Evolutionary conservation across 2,329 filamentous ascomycete species (phyloP).

Genomic region (Diaporthe nobilis): DNA sequence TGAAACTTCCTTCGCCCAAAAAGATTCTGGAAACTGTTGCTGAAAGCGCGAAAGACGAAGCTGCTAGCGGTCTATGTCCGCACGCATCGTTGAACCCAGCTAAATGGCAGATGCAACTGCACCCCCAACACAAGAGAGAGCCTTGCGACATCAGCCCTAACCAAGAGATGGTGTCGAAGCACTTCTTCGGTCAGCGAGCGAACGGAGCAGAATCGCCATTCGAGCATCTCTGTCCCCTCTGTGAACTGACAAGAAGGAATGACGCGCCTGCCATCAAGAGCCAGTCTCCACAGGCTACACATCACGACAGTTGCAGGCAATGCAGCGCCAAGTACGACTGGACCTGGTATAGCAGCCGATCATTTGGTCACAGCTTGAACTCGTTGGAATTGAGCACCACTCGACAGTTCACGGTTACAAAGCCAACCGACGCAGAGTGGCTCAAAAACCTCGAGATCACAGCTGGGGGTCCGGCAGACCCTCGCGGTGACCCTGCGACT

Average conservation of each 20-base stretch:
- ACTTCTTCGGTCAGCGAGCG: not conserved
- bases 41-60: too few relatives aligned
- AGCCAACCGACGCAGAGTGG: not conserved
- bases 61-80: too few relatives aligned
- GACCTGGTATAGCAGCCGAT: not conserved
- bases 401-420: not conserved
- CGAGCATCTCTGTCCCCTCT: not conserved
- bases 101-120: too few relatives aligned
- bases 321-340: not conserved
- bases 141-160: too few relatives aligned
- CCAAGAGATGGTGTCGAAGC: too few relatives aligned
- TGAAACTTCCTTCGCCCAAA: too few relatives aligned
- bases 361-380: not conserved
- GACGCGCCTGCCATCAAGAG: not conserved
- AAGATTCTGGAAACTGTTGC: too few relatives aligned
- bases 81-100: too few relatives aligned
- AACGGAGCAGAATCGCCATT: not conserved
- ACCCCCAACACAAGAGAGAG: too few relatives aligned
- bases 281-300: not conserved
- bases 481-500: not conserved
- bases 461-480: not conserved
- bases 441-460: not conserved
- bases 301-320: not conserved
- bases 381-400: not conserved
- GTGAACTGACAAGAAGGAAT: not conserved